phyloP scores from a whole-genome alignment of 75 land plant species.

The Isoetes taiwanensis region DNA sequence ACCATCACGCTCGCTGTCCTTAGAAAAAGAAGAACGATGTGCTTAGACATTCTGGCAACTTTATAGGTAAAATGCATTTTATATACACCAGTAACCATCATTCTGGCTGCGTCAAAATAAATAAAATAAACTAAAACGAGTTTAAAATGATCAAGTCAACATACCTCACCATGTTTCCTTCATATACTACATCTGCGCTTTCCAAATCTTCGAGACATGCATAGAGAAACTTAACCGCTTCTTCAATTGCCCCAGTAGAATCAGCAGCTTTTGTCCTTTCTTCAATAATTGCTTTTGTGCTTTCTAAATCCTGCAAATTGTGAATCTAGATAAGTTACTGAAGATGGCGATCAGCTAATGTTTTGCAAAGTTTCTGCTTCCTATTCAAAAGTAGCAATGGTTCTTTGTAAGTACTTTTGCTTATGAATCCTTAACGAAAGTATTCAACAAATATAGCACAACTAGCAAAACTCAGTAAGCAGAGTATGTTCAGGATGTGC shows the following conservation, averaged over 20 bases:
- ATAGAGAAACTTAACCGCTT: constrained; percentile 23
- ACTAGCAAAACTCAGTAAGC: too few relatives aligned
- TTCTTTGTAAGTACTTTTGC: background rate
- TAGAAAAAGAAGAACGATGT: background rate
- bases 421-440: background rate
- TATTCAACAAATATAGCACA: background rate
- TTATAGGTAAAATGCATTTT: background rate
- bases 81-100: background rate
- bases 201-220: constrained; percentile 27
- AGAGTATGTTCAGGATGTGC: too few relatives aligned
- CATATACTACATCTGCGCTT: constrained; percentile 5
- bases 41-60: background rate
- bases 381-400: too few relatives aligned
- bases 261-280: constrained; percentile 8
- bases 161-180: background rate
- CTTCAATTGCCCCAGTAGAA: constrained; percentile 9
- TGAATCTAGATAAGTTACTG: background rate
- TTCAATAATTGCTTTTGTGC: background rate
- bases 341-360: too few relatives aligned
- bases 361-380: background rate
- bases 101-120: background rate
- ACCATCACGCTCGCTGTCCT: background rate
- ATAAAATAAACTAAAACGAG: too few relatives aligned
- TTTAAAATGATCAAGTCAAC: too few relatives aligned
- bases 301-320: background rate